Evolutionary conservation across 2,329 filamentous ascomycete genomes (phyloP).

Genomic region (Clarireedia monteithiana): DNA sequence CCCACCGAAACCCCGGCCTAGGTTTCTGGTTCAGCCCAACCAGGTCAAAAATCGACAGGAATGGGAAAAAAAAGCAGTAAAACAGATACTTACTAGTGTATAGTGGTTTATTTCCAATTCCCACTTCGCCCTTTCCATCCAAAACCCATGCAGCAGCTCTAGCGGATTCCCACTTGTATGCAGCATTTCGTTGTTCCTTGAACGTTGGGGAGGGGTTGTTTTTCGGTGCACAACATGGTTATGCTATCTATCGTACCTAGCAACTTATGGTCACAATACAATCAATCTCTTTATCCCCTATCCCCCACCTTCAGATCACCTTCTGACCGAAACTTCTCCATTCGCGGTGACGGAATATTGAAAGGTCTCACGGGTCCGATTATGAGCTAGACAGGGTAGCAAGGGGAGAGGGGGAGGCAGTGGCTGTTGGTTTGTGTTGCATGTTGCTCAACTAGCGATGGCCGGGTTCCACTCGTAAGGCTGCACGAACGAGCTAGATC

Average conservation of each 20-base stretch:
- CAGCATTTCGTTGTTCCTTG: neutral
- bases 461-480: constrained; percentile 12
- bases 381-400: neutral
- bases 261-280: neutral
- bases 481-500: constrained; percentile 4
- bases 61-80: neutral
- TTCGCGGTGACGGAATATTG: neutral
- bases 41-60: neutral
- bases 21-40: constrained; percentile 8
- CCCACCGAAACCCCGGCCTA: constrained; percentile 4
- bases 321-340: constrained; percentile 1
- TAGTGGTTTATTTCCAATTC: neutral
- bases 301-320: neutral
- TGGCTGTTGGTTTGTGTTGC: neutral
- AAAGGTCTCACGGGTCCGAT: constrained; percentile 1
- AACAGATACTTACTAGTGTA: neutral
- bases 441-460: neutral
- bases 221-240: neutral
- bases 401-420: neutral
- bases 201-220: neutral
- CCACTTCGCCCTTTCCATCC: too few species aligned
- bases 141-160: too few species aligned
- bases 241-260: neutral
- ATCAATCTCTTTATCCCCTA: neutral
- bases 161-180: neutral